Evolutionary conservation across 768 basidiomycete genomes (phyloP), one percentile per base, ranked within the genome.

Genomic region (Suillus spraguei): DNA sequence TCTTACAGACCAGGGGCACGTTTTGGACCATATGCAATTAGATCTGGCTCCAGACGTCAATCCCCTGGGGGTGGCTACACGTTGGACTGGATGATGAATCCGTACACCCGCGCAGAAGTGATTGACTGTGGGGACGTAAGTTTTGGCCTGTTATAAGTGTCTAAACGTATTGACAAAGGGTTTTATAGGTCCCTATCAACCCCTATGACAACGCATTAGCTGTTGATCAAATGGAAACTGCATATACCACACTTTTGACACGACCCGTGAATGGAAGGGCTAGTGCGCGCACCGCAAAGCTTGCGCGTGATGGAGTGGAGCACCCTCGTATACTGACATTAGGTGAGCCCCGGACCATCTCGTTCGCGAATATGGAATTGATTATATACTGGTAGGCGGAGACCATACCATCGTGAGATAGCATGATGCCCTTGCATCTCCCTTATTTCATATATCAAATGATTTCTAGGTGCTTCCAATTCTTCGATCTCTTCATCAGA

Each of bases 111-210:
- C 2, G 76, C 79, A 35, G 85, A 79, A 65, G 79, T 90, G 65
- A 68, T 92, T n/a, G 92, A 94, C 69, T 95, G 92, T 67, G 91
- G 90, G 50, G 92, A 94, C 78, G 88, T 91, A 65, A 63, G 78
- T 39, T 32, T 41, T 39, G 24, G 47, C 47, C 16, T 10, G 24
- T 35, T 35, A 22, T 22, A 32, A 28, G 39, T 11, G 24, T 39
- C 14, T 5, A 22, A 63, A 35, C 16, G 13, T 24, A 61, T 38
- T 32, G 36, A 58, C 36, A 10, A 1, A 17, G 24, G 9, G 22
- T 9, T 52, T 32, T 10, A 60, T 8, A 90, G 87, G 82, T 91
- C 13, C 92, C 92, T 3, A 77, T 93, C 44, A 87, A 76, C 58
- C 88, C 90, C 0, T 92, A 88, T 72, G 91, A 95, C 73, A 90